A percentile compares a stretch with the other conserved stretches of the same genome.
Conservation (phyloP, 23 red algal species). For the Cyanidium caldarium region DNA sequence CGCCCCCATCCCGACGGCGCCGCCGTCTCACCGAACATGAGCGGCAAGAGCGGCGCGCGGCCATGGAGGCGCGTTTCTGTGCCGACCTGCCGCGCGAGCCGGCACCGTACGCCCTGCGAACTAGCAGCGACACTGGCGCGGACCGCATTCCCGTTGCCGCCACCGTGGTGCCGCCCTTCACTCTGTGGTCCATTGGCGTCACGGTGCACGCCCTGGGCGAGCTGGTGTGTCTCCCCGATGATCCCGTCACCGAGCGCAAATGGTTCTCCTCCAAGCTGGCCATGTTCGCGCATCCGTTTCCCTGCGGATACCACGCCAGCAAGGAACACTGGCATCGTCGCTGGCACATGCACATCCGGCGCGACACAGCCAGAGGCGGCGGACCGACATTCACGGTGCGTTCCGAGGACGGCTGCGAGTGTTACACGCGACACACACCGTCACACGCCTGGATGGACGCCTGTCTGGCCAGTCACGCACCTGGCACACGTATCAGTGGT, state of each 20-base stretch:
- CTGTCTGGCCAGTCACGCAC: neutral
- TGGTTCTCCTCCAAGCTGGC: neutral
- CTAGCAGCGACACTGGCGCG: no score
- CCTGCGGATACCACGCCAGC: neutral
- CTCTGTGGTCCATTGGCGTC: neutral
- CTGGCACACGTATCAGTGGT: conserved; percentile 4
- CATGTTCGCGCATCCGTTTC: conserved; percentile 4
- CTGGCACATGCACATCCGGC: conserved; percentile 3
- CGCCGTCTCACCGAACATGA: no score
- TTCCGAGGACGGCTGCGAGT: neutral
- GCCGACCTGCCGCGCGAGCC: neutral
- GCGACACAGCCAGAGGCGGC: neutral
- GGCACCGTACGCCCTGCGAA: neutral
- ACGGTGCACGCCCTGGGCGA: neutral
- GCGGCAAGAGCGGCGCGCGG: neutral
- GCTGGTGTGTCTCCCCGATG: neutral
- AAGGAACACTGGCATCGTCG: neutral
- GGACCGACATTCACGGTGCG: neutral
- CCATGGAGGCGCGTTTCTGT: neutral
- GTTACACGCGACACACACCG: neutral
- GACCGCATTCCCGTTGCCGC: neutral
- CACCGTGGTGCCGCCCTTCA: neutral
- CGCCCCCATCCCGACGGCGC: no score
- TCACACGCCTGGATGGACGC: conserved; percentile 7
- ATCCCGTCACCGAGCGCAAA: neutral